Evolutionary conservation across 495 filamentous ascomycete genomes (phyloP).

Genomic region (Cladorrhinum samala): DNA sequence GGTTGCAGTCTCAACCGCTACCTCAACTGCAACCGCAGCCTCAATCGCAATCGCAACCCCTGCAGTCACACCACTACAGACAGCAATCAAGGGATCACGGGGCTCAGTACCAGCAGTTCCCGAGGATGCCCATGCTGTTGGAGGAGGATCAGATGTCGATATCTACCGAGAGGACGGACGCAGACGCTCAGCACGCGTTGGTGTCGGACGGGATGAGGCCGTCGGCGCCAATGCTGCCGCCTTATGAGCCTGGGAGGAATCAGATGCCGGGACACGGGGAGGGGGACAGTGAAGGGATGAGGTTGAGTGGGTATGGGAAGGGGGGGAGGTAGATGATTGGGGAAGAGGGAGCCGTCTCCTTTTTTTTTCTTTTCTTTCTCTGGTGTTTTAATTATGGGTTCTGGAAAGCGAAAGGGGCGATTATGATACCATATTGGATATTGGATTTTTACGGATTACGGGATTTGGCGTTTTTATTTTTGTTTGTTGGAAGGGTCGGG

Average conservation of each 20-base stretch:
- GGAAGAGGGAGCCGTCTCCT: not conserved
- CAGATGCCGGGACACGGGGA: constrained; percentile 32
- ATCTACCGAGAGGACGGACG: not conserved
- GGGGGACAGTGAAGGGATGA: constrained; percentile 30
- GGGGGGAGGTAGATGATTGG: not conserved
- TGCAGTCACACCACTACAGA: constrained; percentile 2
- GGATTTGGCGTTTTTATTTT: too few species aligned
- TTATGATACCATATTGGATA: too few species aligned
- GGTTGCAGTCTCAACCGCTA: constrained; percentile 1
- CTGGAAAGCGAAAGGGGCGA: too few species aligned
- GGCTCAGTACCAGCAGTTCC: constrained; percentile 1
- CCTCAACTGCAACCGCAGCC: not conserved
- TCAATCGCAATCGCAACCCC: not conserved
- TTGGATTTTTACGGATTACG: too few species aligned
- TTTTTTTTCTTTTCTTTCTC: not conserved
- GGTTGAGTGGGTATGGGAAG: constrained; percentile 29
- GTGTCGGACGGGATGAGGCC: constrained; percentile 33
- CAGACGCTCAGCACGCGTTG: constrained; percentile 22
- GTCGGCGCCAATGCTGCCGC: constrained; percentile 12
- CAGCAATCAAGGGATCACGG: constrained; percentile 2
- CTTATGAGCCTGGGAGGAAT: constrained; percentile 15
- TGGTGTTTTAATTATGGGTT: not conserved
- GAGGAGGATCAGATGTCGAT: constrained; percentile 18
- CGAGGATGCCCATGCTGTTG: constrained; percentile 17
- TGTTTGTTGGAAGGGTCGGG: too few species aligned